Base-by-base conservation (phyloP, 768 basidiomycete genomes). In the Macrolepiota fuliginosa region DNA sequence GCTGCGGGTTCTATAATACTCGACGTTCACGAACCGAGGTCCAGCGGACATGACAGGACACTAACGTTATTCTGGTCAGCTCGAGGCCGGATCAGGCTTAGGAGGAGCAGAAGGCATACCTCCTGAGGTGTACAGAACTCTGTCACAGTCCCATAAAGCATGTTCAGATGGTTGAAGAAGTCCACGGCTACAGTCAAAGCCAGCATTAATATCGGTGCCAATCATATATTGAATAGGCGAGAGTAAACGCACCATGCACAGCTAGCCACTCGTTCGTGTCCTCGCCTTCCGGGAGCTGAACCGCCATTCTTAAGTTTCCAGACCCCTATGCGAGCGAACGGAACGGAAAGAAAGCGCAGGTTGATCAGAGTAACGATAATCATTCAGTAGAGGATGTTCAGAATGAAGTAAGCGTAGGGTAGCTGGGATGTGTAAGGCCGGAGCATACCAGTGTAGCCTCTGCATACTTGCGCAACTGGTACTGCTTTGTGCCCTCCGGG, bases 231-330 rank as follows among this genome's bases (percentile, higher is more conserved):
- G 10, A 45, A 45, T 19, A 45, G n/a, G 42, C 19, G 42, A 10
- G 46, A 40, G 27, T 37, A 32, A 15, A 70, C 86, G 61, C 65
- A 97, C 97, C 93, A 71, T 99, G 96, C 7, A 99, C 96, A 12
- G 97, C 97, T n/a, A 99, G 87, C 97, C 97, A 99, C 75, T 99
- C 97, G 66, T 96, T 96, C 68, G 87, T 74, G 72, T 99, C 97
- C 74, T 99, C 97, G 40, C 97, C 97, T 66, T 98, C 97, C 0
- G 97, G 97, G 19, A 98, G 81, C 64, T 90, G 87, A 22, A 99
- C 97, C 0, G 97, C 96, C 50, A 91, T 79, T 61, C 96, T 81
- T 63, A 99, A 77, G 77, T 98, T 98, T 6, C 97, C 97, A 9
- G 96, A 98, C 50, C 96, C 95, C 95, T 96, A 66, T 51, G 49